phyloP scores from a whole-genome alignment of 2,329 filamentous ascomycete species.

The Elsinoe australis region DNA sequence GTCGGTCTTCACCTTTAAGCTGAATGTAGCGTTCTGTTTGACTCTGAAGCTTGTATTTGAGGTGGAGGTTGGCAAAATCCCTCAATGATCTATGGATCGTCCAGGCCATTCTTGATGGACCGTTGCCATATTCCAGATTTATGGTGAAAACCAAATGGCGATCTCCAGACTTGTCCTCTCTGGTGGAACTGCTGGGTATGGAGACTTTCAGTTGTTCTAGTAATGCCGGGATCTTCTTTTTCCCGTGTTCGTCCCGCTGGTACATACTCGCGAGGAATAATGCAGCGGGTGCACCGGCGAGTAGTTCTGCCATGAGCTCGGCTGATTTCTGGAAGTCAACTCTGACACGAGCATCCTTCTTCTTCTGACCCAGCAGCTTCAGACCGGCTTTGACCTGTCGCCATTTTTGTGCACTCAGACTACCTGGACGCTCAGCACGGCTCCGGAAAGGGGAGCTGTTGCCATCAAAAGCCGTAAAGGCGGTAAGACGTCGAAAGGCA shows the following conservation, averaged over 20 bases:
- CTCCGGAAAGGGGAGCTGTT: constrained; percentile 36
- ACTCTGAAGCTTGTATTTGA: constrained; percentile 83
- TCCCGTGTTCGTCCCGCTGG: constrained; percentile 90
- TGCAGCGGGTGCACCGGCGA: constrained; percentile 86
- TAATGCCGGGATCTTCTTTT: constrained; percentile 87
- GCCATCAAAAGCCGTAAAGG: constrained; percentile 34
- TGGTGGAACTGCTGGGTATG: constrained; percentile 69
- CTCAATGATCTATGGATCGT: constrained; percentile 76
- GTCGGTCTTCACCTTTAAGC: constrained; percentile 56
- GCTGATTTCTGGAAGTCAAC: constrained; percentile 94
- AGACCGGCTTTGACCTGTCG: constrained; percentile 84
- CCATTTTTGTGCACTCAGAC: constrained; percentile 68
- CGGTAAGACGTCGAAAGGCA: constrained; percentile 42
- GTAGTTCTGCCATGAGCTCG: constrained; percentile 88
- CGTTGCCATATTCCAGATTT: constrained; percentile 91
- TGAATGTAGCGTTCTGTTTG: constrained; percentile 77
- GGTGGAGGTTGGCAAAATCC: constrained; percentile 87
- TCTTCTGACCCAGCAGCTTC: constrained; percentile 68
- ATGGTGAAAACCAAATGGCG: constrained; percentile 83
- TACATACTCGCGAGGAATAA: constrained; percentile 96
- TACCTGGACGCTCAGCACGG: constrained; percentile 40
- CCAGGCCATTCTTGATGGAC: constrained; percentile 94
- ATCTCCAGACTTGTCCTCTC: constrained; percentile 51
- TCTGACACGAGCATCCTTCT: constrained; percentile 73
- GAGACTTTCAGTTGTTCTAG: constrained; percentile 88